These are phyloP conservation scores for Salix brachista DNA, from an alignment of 345 rosid genomes.

Conservation along the genomic window DNA sequence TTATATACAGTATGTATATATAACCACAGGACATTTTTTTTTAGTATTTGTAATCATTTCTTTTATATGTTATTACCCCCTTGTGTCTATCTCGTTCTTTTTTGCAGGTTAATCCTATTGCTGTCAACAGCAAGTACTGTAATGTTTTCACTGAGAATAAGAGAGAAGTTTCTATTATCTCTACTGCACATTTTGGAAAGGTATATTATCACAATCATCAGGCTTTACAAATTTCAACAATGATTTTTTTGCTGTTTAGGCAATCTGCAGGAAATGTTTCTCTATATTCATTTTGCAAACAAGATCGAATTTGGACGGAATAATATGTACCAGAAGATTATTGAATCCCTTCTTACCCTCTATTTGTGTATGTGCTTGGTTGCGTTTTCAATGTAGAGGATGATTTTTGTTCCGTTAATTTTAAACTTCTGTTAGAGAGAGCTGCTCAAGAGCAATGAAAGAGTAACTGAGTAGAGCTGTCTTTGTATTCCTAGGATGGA, in stretches of 20 bases:
- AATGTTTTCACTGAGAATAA: conserved; percentile 92
- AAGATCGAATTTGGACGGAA: neutral
- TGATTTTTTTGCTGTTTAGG: neutral
- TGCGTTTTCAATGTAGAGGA: neutral
- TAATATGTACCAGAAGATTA: neutral
- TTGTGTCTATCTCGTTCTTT: conserved; percentile 3
- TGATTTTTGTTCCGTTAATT: neutral
- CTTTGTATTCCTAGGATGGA: neutral
- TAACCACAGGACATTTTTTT: neutral
- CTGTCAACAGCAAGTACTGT: conserved; percentile 90
- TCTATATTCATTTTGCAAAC: neutral
- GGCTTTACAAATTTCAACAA: neutral
- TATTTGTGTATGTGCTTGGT: neutral
- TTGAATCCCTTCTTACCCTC: neutral
- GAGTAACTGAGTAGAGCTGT: neutral
- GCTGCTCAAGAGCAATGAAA: neutral
- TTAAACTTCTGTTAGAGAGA: neutral
- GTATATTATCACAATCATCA: conserved; percentile 29
- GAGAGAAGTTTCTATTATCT: conserved; percentile 63
- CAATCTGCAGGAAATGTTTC: neutral
- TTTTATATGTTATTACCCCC: neutral
- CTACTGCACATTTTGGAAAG: conserved; percentile 79
- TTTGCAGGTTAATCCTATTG: conserved; percentile 86
- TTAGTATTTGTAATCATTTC: neutral
- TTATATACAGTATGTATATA: conserved; percentile 64